phyloP scores from a whole-genome alignment of 495 filamentous ascomycete genomes.

The Neurospora sp. region DNA sequence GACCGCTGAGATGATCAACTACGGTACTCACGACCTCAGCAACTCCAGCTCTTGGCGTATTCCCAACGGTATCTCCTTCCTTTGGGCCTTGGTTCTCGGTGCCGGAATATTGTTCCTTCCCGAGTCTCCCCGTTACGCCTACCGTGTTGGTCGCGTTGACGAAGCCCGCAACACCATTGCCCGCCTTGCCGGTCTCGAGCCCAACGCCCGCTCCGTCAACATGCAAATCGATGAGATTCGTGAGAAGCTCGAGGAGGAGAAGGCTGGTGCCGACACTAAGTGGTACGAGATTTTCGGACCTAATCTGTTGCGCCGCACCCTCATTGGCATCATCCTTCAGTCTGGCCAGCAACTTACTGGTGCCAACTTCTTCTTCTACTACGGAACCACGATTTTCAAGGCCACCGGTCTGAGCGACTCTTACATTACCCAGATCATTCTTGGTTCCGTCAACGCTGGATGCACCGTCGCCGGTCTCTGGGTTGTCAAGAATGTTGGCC shows the following conservation, averaged over 20 bases:
- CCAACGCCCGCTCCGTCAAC: conserved; percentile 52
- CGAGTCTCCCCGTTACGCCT: conserved; percentile 62
- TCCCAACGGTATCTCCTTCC: conserved; percentile 68
- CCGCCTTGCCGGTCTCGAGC: conserved; percentile 57
- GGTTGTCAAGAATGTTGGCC: conserved; percentile 61
- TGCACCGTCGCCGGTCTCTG: conserved; percentile 66
- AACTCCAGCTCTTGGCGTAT: conserved; percentile 64
- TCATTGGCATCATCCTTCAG: conserved; percentile 61
- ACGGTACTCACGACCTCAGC: conserved; percentile 47
- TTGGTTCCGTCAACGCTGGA: conserved; percentile 63
- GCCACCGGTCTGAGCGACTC: conserved; percentile 58
- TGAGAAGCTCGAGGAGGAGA: conserved; percentile 51
- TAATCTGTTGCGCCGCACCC: conserved; percentile 61
- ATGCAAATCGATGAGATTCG: conserved; percentile 68
- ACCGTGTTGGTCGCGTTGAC: conserved; percentile 52
- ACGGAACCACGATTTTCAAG: conserved; percentile 62
- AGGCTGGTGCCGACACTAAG: conserved; percentile 45
- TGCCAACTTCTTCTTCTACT: conserved; percentile 79
- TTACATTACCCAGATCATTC: conserved; percentile 65
- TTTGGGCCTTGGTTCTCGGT: conserved; percentile 66
- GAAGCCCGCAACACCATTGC: conserved; percentile 61
- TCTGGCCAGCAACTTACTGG: conserved; percentile 62
- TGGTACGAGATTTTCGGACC: conserved; percentile 63
- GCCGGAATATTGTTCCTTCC: conserved; percentile 60
- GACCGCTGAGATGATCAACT: conserved; percentile 74